A percentile compares a stretch with the other conserved stretches of the same genome.
Conservation (phyloP, 1,284 basidiomycete genomes). For the Tilletia indica region DNA sequence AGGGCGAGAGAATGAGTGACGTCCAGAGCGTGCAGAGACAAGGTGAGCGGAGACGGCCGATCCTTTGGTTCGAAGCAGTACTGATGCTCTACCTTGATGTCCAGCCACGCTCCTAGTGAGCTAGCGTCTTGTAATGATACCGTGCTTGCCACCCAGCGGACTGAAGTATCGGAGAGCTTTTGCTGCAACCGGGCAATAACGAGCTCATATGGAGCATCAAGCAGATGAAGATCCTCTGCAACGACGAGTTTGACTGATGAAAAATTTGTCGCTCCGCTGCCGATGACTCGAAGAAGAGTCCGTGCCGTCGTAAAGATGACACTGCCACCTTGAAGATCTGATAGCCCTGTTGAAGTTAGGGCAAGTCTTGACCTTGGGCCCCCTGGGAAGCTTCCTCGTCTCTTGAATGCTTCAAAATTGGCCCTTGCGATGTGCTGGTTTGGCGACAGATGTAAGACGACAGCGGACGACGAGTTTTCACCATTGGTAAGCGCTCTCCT, state of each 20-base stretch:
- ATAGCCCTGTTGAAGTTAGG: not conserved
- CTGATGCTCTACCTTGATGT: conserved; percentile 64
- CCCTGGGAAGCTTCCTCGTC: not conserved
- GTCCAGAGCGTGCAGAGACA: conserved; percentile 75
- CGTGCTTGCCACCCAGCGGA: conserved; percentile 74
- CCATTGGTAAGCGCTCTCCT: not conserved
- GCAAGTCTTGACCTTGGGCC: conserved; percentile 13
- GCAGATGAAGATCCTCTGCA: conserved; percentile 80
- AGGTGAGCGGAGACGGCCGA: conserved; percentile 74
- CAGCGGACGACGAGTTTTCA: not conserved
- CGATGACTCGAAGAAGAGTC: conserved; percentile 42
- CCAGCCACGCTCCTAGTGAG: conserved; percentile 80
- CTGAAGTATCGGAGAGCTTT: not conserved
- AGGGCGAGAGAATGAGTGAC: conserved; percentile 81
- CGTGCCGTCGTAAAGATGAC: conserved; percentile 57
- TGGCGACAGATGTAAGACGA: not conserved
- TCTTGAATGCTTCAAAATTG: conserved; percentile 4
- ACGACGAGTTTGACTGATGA: conserved; percentile 68
- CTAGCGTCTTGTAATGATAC: conserved; percentile 76
- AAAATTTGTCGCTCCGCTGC: conserved; percentile 48
- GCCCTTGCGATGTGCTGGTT: not conserved
- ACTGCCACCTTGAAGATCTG: conserved; percentile 18
- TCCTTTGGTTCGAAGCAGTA: conserved; percentile 80
- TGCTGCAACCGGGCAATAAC: conserved; percentile 61
- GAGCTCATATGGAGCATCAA: conserved; percentile 81